These are phyloP conservation scores for Aureobasidium sp. DNA, from an alignment of 2,329 filamentous ascomycete genomes.

Conservation along the genomic window DNA sequence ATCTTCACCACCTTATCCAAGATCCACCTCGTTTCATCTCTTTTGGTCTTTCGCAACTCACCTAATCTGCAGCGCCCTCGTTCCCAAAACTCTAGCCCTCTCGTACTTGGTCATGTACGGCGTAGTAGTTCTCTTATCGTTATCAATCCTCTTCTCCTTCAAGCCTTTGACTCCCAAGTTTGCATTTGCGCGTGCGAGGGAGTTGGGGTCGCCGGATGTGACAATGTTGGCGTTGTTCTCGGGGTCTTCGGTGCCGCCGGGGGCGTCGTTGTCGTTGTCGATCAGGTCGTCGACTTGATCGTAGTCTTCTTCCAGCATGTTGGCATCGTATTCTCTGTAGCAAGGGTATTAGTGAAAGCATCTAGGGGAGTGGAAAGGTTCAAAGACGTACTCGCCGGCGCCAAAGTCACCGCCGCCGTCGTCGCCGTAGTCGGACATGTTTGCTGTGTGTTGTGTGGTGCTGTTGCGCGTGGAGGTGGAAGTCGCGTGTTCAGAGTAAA, in stretches of 20 bases:
- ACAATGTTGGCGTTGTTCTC: slow-evolving; percentile 34
- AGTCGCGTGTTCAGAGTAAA: neutral
- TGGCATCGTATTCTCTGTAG: slow-evolving; percentile 27
- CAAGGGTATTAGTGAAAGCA: neutral
- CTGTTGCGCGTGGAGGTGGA: neutral
- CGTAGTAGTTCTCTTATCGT: slow-evolving; percentile 81
- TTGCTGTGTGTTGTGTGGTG: neutral
- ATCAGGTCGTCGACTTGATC: slow-evolving; percentile 43
- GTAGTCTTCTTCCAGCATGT: slow-evolving; percentile 38
- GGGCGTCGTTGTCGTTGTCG: slow-evolving; percentile 11
- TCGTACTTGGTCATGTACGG: slow-evolving; percentile 99
- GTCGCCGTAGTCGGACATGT: slow-evolving; percentile 25
- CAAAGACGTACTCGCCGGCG: slow-evolving; percentile 15
- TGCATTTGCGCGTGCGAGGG: slow-evolving; percentile 33
- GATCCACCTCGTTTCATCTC: neutral
- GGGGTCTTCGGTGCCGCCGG: slow-evolving; percentile 19
- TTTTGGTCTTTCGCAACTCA: slow-evolving; percentile 33
- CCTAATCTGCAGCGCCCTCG: slow-evolving; percentile 92
- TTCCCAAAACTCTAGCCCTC: slow-evolving; percentile 84
- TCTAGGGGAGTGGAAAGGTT: neutral
- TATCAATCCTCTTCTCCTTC: slow-evolving; percentile 78
- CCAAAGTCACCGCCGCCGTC: slow-evolving; percentile 16
- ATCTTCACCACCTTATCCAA: no score
- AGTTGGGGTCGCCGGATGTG: slow-evolving; percentile 43
- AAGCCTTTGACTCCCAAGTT: slow-evolving; percentile 47